Evolutionary conservation across 164 flowering plant genomes (phyloP), one percentile per base, ranked within the genome.

Genomic region (Houttuynia cordata): DNA sequence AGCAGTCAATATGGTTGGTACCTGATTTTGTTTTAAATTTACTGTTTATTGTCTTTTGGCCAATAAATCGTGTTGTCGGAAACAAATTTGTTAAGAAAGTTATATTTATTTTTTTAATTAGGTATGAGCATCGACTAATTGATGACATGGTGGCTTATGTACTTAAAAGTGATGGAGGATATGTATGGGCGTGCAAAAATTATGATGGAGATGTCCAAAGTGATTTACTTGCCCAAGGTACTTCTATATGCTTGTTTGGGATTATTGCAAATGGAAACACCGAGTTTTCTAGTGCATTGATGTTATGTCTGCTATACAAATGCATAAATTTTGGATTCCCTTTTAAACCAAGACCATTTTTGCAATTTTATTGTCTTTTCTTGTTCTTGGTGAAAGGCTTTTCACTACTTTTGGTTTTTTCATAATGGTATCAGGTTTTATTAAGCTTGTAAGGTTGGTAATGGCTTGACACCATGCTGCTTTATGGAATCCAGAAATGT

Each of bases 101-200:
- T 22, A 23, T 4, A 20, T 53, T 10, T 51, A 42, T 40, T 54
- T 10, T 67, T 49, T 15, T 30, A 24, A 66, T 64, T 68, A 94
- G 99, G 99, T 94, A 94, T 74, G 97, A 94, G 72, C 99, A 94
- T 79, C 87, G 99, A 51, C 73, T 94, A 61, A 94, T 94, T 64
- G 99, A 94, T 82, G 99, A 94, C 78, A 94, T 94, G 99, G 99
- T 94, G 62, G 99, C 99, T 34, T 91, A 91, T 77, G 96, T 90
- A 55, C 0, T 94, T 56, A 94, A 94, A 76, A 91, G 96, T 65
- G 93, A 85, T 51, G 99, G 99, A 65, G 99, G 97, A 62, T 94
- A 91, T 73, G 99, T 94, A 58, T 94, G 97, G 99, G 97, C 97
- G n/a, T 94, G 99, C 83, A 94, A 94, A 69, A 94, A 94, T 72